Evolutionary conservation across 108 stramenopile genomes (phyloP), one percentile per base, ranked within the genome.

Genomic region (Nitzschia sp.): DNA sequence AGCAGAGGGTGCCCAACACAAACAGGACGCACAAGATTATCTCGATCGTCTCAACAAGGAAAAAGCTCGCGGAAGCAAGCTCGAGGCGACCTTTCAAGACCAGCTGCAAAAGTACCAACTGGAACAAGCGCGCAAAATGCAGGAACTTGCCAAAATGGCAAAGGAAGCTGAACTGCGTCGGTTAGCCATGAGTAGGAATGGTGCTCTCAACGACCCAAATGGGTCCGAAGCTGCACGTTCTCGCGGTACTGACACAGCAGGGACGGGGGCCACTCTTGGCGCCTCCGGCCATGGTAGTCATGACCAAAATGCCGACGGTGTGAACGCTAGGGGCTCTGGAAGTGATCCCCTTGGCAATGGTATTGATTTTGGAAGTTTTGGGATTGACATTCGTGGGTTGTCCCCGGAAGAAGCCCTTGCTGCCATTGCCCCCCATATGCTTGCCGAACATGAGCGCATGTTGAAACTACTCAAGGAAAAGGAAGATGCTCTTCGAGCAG

Each of bases 1-100:
- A 48, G 70, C 78, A 9, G 78, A 78, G 51, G 21, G 70, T 57
- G 60, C 71, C 20, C 79, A 82, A 37, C 82, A 80, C 29, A 70
- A 70, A 29, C 22, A 65, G 14, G 69, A 66, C 22, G 43, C 59
- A 7, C 34, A 59, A 44, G 67, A 63, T 25, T 67, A 67, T 58
- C 41, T 59, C 10, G 51, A 46, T 9, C 38, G 61, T 8, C 59
- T 62, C 11, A 59, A 75, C n/a, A 62, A 53, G n/a, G 73, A 75
- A 59, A 63, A 53, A 39, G 65, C 77, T 14, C 10, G 48, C 24
- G 58, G 65, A 40, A 40, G 17, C 24, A 59, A 57, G 26, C 57
- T 70, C 11, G 57, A 70, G 50, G 10, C 41, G 10, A 37, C 41
- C 14, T 76, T 65, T 20, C 63, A 70, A 19, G 63, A 67, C 15